phyloP scores from a whole-genome alignment of 495 filamentous ascomycete species.

The Staphylotrichum tortipilum region DNA sequence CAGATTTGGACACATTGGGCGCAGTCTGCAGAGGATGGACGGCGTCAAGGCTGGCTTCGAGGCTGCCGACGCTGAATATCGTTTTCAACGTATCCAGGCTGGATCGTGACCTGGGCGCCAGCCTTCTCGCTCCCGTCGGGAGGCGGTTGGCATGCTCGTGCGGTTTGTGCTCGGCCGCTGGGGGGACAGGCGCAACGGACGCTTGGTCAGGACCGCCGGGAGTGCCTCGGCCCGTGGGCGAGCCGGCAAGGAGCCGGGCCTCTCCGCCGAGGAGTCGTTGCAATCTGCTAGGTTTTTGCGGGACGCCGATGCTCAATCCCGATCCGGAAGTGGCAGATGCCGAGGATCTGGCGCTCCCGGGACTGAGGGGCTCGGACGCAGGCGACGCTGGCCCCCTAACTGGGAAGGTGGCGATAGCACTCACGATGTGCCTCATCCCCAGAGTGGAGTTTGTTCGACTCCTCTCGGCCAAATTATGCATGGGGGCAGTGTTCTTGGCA shows the following conservation, averaged over 20 bases:
- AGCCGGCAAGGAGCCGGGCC: slow-evolving; percentile 16
- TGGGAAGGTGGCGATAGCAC: slow-evolving; percentile 2
- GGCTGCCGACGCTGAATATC: slow-evolving; percentile 34
- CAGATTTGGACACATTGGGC: slow-evolving; percentile 3
- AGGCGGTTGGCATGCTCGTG: slow-evolving; percentile 24
- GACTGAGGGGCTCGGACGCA: slow-evolving; percentile 14
- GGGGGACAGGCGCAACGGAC: slow-evolving; percentile 26
- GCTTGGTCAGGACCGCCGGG: slow-evolving; percentile 23
- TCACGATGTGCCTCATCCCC: background rate
- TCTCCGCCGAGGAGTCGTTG: slow-evolving; percentile 33
- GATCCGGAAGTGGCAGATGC: slow-evolving; percentile 24
- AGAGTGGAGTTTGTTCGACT: background rate
- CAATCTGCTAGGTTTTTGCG: slow-evolving; percentile 31
- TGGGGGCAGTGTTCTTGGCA: slow-evolving; percentile 2
- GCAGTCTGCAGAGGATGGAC: slow-evolving; percentile 11
- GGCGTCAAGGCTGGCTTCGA: slow-evolving; percentile 24
- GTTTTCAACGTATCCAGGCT: slow-evolving; percentile 35
- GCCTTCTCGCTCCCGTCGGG: slow-evolving; percentile 24
- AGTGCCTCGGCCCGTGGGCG: slow-evolving; percentile 23
- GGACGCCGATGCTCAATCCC: slow-evolving; percentile 24
- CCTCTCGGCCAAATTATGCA: background rate
- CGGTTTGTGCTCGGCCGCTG: slow-evolving; percentile 27
- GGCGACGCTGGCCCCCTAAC: slow-evolving; percentile 14
- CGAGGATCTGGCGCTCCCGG: slow-evolving; percentile 19
- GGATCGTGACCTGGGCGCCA: slow-evolving; percentile 25